Base-by-base conservation (phyloP, 2,329 filamentous ascomycete genomes). In the Colletotrichum salicis region DNA sequence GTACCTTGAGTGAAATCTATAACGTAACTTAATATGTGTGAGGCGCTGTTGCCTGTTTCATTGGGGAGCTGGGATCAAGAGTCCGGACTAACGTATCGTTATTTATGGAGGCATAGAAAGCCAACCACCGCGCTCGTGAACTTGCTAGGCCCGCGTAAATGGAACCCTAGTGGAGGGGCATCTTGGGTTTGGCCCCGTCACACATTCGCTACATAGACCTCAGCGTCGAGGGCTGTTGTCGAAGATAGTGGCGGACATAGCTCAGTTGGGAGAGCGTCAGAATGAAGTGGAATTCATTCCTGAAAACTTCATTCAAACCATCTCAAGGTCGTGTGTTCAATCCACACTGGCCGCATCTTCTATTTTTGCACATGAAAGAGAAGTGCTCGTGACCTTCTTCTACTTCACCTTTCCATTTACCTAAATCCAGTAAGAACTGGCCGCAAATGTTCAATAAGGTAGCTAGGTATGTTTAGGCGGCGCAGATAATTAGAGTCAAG, bases 241-340 rank as follows among this genome's bases (percentile, higher is more conserved):
- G 45, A 59, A 59, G 59, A 69, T 60, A 24, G 59, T 69, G 59
- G 69, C 64, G 59, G 64, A 69, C 64, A 69, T 64, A 55, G 64
- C 69, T 69, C 64, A 69, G 54, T 68, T 64, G 64, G 45, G 69
- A 68, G 65, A 71, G 59, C 59, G 55, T 64, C 59, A 69, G 65
- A 64, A 65, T 69, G 69, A 71, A 60, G 69, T 60, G 59, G 65
- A 31, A 24, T 45, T 15, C 3, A 1, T 24, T 64, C 55, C 66
- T 27, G 12, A 3, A 31, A 56, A 60, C 54, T 69, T 69, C 54
- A 56, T 12, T 64, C 59, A 24, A 11, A 1, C 8, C 5, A 64
- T 60, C 58, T 69, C 64, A 56, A 60, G 54, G 64, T 60, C 64
- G 64, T 69, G 58, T 71, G 54, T 64, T 71, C 69, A 60, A 64